Evolutionary conservation across 225 moss, liverwort and hornwort species (phyloP).

Genomic region (Physcomitrium patens): DNA sequence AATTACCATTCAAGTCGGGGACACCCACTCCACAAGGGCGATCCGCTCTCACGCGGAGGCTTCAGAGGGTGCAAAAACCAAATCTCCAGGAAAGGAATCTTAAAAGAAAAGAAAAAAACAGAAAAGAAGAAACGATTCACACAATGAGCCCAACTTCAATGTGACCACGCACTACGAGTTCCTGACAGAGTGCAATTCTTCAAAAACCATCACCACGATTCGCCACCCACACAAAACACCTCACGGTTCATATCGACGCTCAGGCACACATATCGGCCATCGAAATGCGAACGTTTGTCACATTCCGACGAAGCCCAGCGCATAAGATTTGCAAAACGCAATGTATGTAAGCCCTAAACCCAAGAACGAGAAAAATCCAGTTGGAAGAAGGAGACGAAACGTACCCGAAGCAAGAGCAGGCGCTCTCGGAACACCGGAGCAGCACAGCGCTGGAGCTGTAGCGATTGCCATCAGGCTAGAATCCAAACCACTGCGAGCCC

Average conservation of each 20-base stretch:
- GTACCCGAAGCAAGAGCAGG: conserved; percentile 23
- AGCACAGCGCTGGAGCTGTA: conserved; percentile 30
- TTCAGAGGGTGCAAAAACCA: not conserved
- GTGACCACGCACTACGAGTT: not conserved
- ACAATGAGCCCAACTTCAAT: not conserved
- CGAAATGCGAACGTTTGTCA: not conserved
- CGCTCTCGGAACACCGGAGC: conserved; percentile 19
- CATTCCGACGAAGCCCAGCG: not conserved
- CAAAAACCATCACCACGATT: not conserved
- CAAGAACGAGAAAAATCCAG: not conserved
- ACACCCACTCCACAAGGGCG: not conserved
- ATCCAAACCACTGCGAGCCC: not conserved
- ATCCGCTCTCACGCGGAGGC: conserved; percentile 1
- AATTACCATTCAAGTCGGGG: not conserved
- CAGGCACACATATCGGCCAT: not conserved
- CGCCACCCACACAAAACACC: conserved; percentile 1
- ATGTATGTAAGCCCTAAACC: conserved; percentile 33
- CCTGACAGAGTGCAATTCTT: not conserved
- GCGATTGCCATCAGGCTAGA: conserved; percentile 27
- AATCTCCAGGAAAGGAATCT: not conserved
- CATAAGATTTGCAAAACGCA: not conserved
- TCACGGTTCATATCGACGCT: not conserved
- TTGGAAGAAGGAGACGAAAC: not conserved
- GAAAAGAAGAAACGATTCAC: not conserved
- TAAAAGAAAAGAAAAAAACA: too few species aligned